Base-by-base conservation (phyloP, 352 stramenopile genomes). In the Elongisporangium anandrum region DNA sequence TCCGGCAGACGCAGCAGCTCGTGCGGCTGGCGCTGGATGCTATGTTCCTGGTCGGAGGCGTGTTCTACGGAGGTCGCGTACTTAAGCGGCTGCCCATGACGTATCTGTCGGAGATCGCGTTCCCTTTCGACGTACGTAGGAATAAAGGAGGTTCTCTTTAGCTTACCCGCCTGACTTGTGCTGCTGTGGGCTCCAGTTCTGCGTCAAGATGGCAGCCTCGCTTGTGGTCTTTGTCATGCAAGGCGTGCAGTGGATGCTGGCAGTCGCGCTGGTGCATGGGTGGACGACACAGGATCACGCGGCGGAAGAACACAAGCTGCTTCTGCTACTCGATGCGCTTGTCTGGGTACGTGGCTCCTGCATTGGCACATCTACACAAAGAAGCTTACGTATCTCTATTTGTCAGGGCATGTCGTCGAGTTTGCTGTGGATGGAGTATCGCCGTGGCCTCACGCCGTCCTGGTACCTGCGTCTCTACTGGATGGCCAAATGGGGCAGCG, bases 391-490 rank as follows among this genome's bases (percentile, higher is more conserved):
- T 57, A 61, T 24, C 19, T 8, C 9, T 38, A 13, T 19, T n/a
- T 24, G 41, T 10, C 26, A 83, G 75, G 74, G 73, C 4, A 84
- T 68, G 60, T 74, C 77, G 23, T 67, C 67, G 8, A 65, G 64
- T 24, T 69, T 90, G 38, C 69, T 92, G 20, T 92, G 81, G 81
- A 92, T 92, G 79, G 81, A 89, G 50, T 87, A 90, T 64, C 75
- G 81, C 2, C 79, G 81, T 12, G 77, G 78, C 16, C 60, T 77
- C 48, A 80, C 78, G 29, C 81, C 79, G 13, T 90, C 79, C 4
- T 39, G 65, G 41, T 72, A 81, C 23, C 59, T 92, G 49, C 78
- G 79, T n/a, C 45, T 71, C 29, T 87, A 88, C 45, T 92, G 81
- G 81, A 38, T 85, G 7, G 26, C 74, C 48, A 83, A 79, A 56